Evolutionary conservation across 2,329 filamentous ascomycete genomes (phyloP).

Genomic region (Bimuria novae-zelandiae): DNA sequence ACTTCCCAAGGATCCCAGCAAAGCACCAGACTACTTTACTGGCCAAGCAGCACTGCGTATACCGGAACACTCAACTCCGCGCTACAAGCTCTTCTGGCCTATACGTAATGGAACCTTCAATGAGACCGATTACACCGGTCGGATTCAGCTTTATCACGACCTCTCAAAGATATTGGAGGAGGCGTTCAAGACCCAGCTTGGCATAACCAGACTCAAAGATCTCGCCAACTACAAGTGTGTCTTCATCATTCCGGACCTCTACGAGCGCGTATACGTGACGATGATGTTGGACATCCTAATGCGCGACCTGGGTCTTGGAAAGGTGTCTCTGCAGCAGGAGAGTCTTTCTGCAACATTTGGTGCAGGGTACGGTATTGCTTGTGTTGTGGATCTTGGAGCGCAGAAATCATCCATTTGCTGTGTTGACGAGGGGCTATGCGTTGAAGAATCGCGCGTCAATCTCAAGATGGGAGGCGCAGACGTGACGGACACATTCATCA

Average conservation of each 20-base stretch:
- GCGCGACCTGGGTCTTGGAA: slow-evolving; percentile 85
- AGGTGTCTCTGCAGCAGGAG: slow-evolving; percentile 93
- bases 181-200: slow-evolving; percentile 83
- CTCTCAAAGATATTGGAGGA: slow-evolving; percentile 86
- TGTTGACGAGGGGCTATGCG: slow-evolving; percentile 92
- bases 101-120: slow-evolving; percentile 86
- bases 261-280: slow-evolving; percentile 91
- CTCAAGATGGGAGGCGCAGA: slow-evolving; percentile 92
- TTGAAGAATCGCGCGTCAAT: slow-evolving; percentile 94
- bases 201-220: slow-evolving; percentile 74
- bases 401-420: slow-evolving; percentile 98
- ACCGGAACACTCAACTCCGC: slow-evolving; percentile 83
- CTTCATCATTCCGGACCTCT: slow-evolving; percentile 95
- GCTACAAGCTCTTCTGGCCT: slow-evolving; percentile 93
- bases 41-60: slow-evolving; percentile 83
- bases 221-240: slow-evolving; percentile 94
- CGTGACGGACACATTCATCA: slow-evolving; percentile 91
- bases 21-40: slow-evolving; percentile 77
- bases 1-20: slow-evolving; percentile 60
- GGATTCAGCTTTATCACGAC: slow-evolving; percentile 81
- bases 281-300: slow-evolving; percentile 83
- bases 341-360: slow-evolving; percentile 94
- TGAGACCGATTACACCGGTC: slow-evolving; percentile 82
- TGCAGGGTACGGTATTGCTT: slow-evolving; percentile 90
- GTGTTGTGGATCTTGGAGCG: slow-evolving; percentile 93